phyloP scores from a whole-genome alignment of 139 green algal species.

The Picochlorum sp. region DNA sequence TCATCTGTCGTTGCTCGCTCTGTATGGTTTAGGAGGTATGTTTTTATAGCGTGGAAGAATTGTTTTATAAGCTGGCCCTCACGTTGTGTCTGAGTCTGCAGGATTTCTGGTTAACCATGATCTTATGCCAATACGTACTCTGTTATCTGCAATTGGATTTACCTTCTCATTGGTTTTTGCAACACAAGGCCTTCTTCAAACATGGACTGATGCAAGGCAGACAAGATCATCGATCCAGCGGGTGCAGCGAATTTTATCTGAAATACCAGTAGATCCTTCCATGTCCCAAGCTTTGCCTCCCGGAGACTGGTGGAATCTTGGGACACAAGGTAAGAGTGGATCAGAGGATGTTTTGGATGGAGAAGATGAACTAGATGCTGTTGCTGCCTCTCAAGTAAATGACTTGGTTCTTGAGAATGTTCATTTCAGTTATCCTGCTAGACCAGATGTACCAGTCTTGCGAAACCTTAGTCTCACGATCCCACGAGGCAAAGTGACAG shows the following conservation, averaged over 20 bases:
- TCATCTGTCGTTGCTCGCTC: conserved; percentile 63
- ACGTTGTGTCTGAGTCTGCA: not conserved
- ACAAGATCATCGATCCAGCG: conserved; percentile 45
- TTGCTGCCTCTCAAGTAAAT: conserved; percentile 30
- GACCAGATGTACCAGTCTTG: conserved; percentile 50
- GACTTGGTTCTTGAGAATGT: conserved; percentile 58
- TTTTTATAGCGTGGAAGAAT: conserved; percentile 3
- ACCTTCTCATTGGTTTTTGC: conserved; percentile 84
- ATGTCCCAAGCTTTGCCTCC: conserved; percentile 72
- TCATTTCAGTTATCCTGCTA: conserved; percentile 65
- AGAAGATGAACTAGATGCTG: conserved; percentile 13
- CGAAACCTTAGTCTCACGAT: conserved; percentile 54
- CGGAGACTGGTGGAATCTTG: conserved; percentile 62
- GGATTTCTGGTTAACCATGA: conserved; percentile 57
- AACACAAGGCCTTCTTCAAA: conserved; percentile 66
- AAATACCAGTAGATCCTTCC: conserved; percentile 50
- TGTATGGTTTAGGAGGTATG: conserved; percentile 65
- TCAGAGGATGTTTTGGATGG: not conserved
- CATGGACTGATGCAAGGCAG: conserved; percentile 55
- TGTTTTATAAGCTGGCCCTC: not conserved
- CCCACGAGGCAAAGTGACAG: conserved; percentile 60
- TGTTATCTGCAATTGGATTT: conserved; percentile 83
- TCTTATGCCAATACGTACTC: conserved; percentile 60
- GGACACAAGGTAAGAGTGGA: conserved; percentile 23
- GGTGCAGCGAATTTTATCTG: conserved; percentile 43